Evolutionary conservation across 192 early-diverging fungal species (phyloP).

Genomic region (Paraglomus occultum): DNA sequence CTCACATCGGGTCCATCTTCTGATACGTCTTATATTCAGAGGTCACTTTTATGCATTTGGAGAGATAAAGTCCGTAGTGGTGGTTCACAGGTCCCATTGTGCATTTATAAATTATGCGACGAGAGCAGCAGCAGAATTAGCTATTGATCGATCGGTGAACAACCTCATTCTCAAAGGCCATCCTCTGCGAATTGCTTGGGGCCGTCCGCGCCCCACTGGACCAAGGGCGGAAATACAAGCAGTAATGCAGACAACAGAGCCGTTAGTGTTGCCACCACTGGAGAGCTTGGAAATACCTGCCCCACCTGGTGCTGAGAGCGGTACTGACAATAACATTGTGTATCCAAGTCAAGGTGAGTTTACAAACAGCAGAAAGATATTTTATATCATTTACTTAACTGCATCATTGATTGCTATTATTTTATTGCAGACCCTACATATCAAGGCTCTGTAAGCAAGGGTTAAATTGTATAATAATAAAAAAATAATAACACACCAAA

Average conservation of each 20-base stretch:
- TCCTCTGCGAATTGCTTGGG: slow-evolving; percentile 81
- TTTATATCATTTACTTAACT: not conserved
- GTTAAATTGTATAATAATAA: not conserved
- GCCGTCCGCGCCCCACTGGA: slow-evolving; percentile 68
- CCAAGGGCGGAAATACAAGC: slow-evolving; percentile 54
- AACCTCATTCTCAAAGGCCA: slow-evolving; percentile 73
- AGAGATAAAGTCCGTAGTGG: slow-evolving; percentile 84
- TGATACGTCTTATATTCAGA: slow-evolving; percentile 33
- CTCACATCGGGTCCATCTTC: not conserved
- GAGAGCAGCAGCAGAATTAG: slow-evolving; percentile 83
- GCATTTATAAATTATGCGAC: slow-evolving; percentile 91
- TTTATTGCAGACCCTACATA: slow-evolving; percentile 40
- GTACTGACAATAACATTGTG: slow-evolving; percentile 15
- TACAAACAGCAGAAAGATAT: not conserved
- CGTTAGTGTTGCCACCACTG: slow-evolving; percentile 36
- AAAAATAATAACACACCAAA: too few relatives aligned
- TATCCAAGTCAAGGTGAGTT: slow-evolving; percentile 43
- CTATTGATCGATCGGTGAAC: slow-evolving; percentile 65
- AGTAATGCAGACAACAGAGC: slow-evolving; percentile 21
- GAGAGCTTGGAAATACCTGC: slow-evolving; percentile 37
- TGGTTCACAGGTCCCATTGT: slow-evolving; percentile 75
- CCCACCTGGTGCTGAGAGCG: slow-evolving; percentile 35
- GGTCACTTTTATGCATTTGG: slow-evolving; percentile 80
- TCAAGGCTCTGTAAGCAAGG: slow-evolving; percentile 44
- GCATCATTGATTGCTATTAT: not conserved